These are phyloP conservation scores for Leucogyrophana mollusca DNA, from an alignment of 768 basidiomycete genomes.

Conservation along the genomic window DNA sequence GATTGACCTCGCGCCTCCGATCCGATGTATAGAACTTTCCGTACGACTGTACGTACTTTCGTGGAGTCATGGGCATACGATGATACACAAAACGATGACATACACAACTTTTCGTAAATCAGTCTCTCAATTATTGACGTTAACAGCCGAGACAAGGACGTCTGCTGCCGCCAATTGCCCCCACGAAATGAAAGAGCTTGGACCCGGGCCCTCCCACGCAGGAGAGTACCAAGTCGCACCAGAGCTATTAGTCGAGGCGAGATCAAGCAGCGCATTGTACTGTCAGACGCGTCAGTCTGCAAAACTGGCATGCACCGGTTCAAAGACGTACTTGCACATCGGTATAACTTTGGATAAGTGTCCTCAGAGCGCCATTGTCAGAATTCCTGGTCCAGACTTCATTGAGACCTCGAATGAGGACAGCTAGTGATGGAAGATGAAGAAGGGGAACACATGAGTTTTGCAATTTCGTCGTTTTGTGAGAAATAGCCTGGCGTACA, in stretches of 20 bases:
- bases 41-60: too few species aligned
- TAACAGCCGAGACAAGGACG: constrained; percentile 4
- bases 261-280: constrained; percentile 5
- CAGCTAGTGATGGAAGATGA: constrained; percentile 19
- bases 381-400: constrained; percentile 43
- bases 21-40: too few species aligned
- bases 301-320: neutral
- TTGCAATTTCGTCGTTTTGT: neutral
- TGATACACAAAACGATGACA: too few species aligned
- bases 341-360: constrained; percentile 46
- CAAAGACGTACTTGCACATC: constrained; percentile 3
- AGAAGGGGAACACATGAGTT: too few species aligned
- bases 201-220: constrained; percentile 7
- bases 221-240: constrained; percentile 6
- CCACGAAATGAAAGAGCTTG: constrained; percentile 4
- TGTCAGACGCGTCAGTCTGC: neutral
- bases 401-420: constrained; percentile 47
- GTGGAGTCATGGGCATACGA: too few species aligned
- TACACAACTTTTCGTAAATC: too few species aligned
- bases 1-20: too few species aligned
- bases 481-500: constrained; percentile 23
- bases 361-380: constrained; percentile 35
- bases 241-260: constrained; percentile 3
- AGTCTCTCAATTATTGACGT: neutral
- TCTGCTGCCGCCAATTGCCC: constrained; percentile 3